Conservation (phyloP, 495 filamentous ascomycete species). For the Xylaria scruposa region DNA sequence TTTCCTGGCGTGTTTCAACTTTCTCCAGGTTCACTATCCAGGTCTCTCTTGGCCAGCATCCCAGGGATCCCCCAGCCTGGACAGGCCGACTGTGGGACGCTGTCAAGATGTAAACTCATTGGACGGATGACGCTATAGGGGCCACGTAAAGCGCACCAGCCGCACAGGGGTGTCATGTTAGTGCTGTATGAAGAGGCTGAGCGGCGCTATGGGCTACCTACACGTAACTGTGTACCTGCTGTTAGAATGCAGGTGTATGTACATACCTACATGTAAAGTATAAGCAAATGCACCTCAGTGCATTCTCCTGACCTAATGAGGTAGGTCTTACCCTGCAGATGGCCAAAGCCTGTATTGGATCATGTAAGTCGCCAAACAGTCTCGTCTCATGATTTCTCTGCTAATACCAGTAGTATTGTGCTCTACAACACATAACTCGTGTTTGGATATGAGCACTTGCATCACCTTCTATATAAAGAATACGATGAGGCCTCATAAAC, state of each 20-base stretch:
- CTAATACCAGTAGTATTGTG: background rate
- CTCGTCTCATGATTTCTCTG: background rate
- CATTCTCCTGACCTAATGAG: background rate
- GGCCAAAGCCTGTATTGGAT: background rate
- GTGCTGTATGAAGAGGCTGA: slow-evolving; percentile 14
- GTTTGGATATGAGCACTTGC: slow-evolving; percentile 19
- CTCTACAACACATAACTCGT: slow-evolving; percentile 8
- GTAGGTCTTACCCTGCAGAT: background rate
- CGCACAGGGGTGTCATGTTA: slow-evolving; percentile 1
- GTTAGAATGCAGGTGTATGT: background rate
- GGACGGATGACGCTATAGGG: slow-evolving; percentile 21
- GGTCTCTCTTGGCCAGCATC: slow-evolving; percentile 5
- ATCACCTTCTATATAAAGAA: slow-evolving; percentile 19
- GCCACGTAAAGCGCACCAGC: slow-evolving; percentile 19
- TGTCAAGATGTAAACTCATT: slow-evolving; percentile 20
- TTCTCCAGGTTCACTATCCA: slow-evolving; percentile 5
- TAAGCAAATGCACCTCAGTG: background rate
- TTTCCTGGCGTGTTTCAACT: slow-evolving; percentile 27
- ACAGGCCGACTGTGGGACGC: slow-evolving; percentile 6
- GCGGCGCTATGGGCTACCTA: background rate
- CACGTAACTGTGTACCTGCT: background rate
- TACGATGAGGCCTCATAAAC: slow-evolving; percentile 22
- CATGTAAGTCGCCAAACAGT: background rate
- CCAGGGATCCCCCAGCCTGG: slow-evolving; percentile 6
- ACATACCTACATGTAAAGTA: background rate